Percentiles rank a stretch among this genome's conserved stretches.
Evolutionary conservation across 345 rosid species (phyloP).

Genomic region (Hirschfeldia incana): DNA sequence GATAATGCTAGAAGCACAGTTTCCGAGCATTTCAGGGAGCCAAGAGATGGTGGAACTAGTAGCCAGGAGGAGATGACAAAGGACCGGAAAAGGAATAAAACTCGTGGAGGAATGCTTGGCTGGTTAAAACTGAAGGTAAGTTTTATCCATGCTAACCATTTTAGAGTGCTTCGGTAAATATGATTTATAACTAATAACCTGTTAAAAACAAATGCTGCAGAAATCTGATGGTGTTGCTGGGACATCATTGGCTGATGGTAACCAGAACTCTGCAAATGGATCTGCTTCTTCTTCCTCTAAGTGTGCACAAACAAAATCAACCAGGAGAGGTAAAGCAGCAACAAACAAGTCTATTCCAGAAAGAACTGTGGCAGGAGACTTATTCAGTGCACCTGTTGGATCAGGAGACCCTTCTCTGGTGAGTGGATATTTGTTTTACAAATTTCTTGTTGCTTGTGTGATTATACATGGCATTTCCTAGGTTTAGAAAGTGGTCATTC

Average conservation of each 20-base stretch:
- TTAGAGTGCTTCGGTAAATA: conserved; percentile 6
- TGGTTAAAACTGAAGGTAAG: conserved; percentile 85
- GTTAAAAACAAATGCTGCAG: conserved; percentile 44
- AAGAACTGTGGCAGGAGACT: conserved; percentile 71
- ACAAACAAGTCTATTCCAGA: conserved; percentile 56
- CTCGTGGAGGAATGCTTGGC: conserved; percentile 86
- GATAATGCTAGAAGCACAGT: conserved; percentile 65
- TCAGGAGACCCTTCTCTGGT: conserved; percentile 62
- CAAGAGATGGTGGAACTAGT: conserved; percentile 57
- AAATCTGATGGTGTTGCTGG: conserved; percentile 70
- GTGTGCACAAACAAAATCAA: conserved; percentile 66
- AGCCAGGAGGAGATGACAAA: conserved; percentile 69
- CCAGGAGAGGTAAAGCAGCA: conserved; percentile 50
- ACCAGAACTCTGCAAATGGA: conserved; percentile 59
- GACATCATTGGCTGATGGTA: conserved; percentile 51
- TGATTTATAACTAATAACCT: not conserved
- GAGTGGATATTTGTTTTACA: conserved; percentile 32
- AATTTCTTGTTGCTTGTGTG: conserved; percentile 7
- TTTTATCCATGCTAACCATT: conserved; percentile 19
- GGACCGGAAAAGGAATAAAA: conserved; percentile 62
- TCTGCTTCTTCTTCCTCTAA: conserved; percentile 70
- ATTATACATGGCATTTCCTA: conserved; percentile 12
- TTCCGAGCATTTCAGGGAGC: conserved; percentile 58
- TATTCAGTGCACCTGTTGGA: conserved; percentile 60
- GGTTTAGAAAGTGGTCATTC: conserved; percentile 16